Evolutionary conservation across 2,329 filamentous ascomycete genomes (phyloP).

Genomic region (Dichotomopilus funicola): DNA sequence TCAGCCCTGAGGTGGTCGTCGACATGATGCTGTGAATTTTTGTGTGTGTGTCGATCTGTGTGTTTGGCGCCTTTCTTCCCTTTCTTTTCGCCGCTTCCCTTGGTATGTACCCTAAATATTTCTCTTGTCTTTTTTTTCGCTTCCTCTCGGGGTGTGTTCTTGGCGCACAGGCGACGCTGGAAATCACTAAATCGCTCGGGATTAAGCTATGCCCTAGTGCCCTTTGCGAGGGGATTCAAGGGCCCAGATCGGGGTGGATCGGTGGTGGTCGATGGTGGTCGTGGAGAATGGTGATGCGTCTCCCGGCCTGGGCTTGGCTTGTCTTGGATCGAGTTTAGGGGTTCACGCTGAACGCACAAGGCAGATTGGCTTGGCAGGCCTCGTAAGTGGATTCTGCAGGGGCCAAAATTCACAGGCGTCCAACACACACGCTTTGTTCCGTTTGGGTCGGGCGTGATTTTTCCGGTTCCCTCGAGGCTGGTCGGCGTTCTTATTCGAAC

Average conservation of each 20-base stretch:
- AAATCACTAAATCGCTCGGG: not conserved
- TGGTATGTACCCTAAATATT: no score
- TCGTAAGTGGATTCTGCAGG: not conserved
- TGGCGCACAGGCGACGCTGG: not conserved
- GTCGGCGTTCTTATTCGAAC: no score
- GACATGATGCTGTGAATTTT: conserved; percentile 19
- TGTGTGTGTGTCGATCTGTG: not conserved
- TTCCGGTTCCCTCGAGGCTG: no score
- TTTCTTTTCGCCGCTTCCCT: not conserved
- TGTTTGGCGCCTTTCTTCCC: not conserved
- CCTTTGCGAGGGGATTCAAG: not conserved
- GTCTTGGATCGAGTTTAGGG: conserved; percentile 8
- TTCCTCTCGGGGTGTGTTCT: not conserved
- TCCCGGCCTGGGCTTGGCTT: conserved; percentile 6
- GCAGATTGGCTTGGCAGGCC: conserved; percentile 1
- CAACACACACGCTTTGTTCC: not conserved
- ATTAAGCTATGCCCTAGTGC: not conserved
- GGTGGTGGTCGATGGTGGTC: not conserved
- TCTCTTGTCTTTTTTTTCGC: not conserved
- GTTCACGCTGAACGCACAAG: conserved; percentile 1
- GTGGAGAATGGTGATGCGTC: not conserved
- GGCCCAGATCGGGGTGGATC: not conserved
- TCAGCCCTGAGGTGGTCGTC: conserved; percentile 49
- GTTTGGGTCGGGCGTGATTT: no score
- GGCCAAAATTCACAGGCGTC: not conserved